Conservation (phyloP, 192 early-diverging fungal genomes). For the Rhizophlyctis rosea region DNA sequence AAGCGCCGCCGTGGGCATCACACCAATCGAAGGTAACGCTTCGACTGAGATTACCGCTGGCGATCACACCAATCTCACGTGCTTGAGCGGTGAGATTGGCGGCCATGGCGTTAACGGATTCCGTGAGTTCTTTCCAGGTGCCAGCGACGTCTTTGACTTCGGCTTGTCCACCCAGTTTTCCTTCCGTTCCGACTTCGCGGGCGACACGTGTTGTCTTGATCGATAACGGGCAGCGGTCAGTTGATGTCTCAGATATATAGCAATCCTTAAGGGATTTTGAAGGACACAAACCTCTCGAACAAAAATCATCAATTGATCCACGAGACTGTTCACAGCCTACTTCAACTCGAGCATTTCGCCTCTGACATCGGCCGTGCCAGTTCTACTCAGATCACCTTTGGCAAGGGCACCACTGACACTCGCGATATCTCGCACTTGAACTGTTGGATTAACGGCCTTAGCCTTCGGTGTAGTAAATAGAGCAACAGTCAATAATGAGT, state of each 20-base stretch:
- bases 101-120: slow-evolving; percentile 26
- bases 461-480: slow-evolving; percentile 63
- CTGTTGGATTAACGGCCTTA: slow-evolving; percentile 62
- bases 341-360: slow-evolving; percentile 64
- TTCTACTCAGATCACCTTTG: slow-evolving; percentile 52
- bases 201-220: slow-evolving; percentile 32
- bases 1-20: slow-evolving; percentile 73
- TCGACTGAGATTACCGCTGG: slow-evolving; percentile 49
- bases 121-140: slow-evolving; percentile 30
- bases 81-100: slow-evolving; percentile 31
- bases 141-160: slow-evolving; percentile 25
- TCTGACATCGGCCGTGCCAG: slow-evolving; percentile 43
- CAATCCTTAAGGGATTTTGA: background rate
- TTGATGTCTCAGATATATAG: slow-evolving; percentile 35
- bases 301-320: slow-evolving; percentile 58
- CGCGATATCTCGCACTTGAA: slow-evolving; percentile 66
- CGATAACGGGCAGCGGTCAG: slow-evolving; percentile 58
- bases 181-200: slow-evolving; percentile 26
- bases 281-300: slow-evolving; percentile 55
- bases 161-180: slow-evolving; percentile 24
- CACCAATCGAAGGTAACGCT: slow-evolving; percentile 65
- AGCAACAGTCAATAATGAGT: slow-evolving; percentile 64
- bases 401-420: slow-evolving; percentile 64
- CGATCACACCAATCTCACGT: slow-evolving; percentile 58
- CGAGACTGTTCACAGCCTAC: slow-evolving; percentile 64